Evolutionary conservation across 2,329 filamentous ascomycete species (phyloP).

Genomic region (Achaetomium macrosporum): DNA sequence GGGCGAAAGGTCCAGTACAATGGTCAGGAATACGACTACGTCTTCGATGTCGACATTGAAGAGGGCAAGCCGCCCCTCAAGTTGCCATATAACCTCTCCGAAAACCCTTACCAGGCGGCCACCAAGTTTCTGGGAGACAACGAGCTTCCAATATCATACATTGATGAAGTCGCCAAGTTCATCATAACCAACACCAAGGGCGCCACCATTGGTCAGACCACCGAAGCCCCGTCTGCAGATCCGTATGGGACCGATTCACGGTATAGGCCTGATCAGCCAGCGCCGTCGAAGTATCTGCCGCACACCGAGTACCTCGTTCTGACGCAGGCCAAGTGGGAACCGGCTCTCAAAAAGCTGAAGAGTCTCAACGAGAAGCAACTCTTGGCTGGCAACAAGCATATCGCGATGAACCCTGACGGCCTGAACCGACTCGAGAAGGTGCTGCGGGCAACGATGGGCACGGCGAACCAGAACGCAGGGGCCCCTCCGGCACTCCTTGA

Average conservation of each 20-base stretch:
- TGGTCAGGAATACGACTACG: slow-evolving; percentile 88
- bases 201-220: slow-evolving; percentile 65
- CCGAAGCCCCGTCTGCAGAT: slow-evolving; percentile 49
- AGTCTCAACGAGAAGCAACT: slow-evolving; percentile 71
- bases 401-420: slow-evolving; percentile 68
- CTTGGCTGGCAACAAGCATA: slow-evolving; percentile 63
- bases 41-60: slow-evolving; percentile 95
- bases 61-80: slow-evolving; percentile 90
- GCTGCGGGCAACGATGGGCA: slow-evolving; percentile 54
- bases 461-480: slow-evolving; percentile 28
- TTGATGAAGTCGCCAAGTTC: slow-evolving; percentile 90
- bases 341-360: slow-evolving; percentile 29
- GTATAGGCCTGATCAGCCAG: slow-evolving; percentile 66
- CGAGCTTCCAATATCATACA: slow-evolving; percentile 77
- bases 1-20: slow-evolving; percentile 70
- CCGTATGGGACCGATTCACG: slow-evolving; percentile 72
- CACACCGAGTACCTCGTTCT: slow-evolving; percentile 77
- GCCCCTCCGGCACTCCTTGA: slow-evolving; percentile 24
- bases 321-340: slow-evolving; percentile 62
- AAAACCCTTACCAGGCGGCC: slow-evolving; percentile 88
- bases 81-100: slow-evolving; percentile 85
- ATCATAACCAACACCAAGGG: slow-evolving; percentile 87
- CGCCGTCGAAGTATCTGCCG: slow-evolving; percentile 55
- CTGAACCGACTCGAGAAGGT: slow-evolving; percentile 52
- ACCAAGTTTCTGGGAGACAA: slow-evolving; percentile 88